Conservation (phyloP, 257 asterid species). For the Ocimum tenuiflorum region DNA sequence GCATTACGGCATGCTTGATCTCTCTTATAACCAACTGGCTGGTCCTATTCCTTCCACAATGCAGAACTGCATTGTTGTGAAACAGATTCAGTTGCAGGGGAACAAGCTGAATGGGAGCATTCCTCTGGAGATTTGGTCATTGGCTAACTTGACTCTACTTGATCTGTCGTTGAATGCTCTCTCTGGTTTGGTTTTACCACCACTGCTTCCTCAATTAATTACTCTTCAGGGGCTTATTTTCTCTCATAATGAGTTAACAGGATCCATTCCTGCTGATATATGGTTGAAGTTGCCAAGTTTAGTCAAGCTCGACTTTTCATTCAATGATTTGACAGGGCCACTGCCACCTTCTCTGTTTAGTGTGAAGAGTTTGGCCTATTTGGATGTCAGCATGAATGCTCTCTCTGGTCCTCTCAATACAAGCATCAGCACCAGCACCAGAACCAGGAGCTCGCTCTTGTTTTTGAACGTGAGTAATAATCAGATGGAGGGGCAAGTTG, state of each 20-base stretch:
- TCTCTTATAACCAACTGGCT: constrained; percentile 49
- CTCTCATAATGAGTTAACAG: constrained; percentile 50
- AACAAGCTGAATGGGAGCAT: constrained; percentile 69
- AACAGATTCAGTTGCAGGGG: constrained; percentile 40
- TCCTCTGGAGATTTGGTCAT: constrained; percentile 47
- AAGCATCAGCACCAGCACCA: constrained; percentile 17
- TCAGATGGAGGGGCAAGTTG: constrained; percentile 37
- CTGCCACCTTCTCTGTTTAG: constrained; percentile 50
- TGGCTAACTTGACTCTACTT: constrained; percentile 42
- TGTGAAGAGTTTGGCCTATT: constrained; percentile 40
- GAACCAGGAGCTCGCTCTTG: constrained; percentile 41
- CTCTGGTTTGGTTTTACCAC: constrained; percentile 38
- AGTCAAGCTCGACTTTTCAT: constrained; percentile 55
- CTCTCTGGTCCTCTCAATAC: constrained; percentile 41
- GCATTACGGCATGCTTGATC: constrained; percentile 83
- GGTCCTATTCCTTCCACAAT: constrained; percentile 61
- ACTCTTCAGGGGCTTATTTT: constrained; percentile 68
- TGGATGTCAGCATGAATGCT: constrained; percentile 60
- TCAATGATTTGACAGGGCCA: constrained; percentile 44
- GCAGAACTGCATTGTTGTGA: constrained; percentile 40
- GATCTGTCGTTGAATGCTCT: constrained; percentile 59
- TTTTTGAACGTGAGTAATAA: constrained; percentile 61
- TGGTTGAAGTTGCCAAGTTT: constrained; percentile 31
- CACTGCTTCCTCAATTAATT: constrained; percentile 26
- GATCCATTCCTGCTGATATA: constrained; percentile 42